Conservation (phyloP, 345 rosid genomes). For the Corchorus capsularis region DNA sequence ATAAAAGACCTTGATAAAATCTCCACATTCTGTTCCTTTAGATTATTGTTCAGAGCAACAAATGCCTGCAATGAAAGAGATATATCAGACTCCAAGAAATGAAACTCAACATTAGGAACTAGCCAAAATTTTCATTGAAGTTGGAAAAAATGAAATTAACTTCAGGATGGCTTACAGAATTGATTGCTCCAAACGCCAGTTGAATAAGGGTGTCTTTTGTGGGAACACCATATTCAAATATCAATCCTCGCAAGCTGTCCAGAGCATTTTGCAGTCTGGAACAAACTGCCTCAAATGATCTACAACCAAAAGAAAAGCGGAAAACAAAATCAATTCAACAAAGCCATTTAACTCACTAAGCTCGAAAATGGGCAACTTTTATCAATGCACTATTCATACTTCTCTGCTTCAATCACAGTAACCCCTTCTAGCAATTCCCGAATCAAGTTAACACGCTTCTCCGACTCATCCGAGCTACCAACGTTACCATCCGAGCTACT, state of each 20-base stretch:
- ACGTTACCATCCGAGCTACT: slow-evolving; percentile 27
- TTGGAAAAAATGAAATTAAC: background rate
- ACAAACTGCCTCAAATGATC: slow-evolving; percentile 71
- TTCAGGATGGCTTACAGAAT: slow-evolving; percentile 50
- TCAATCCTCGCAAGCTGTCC: slow-evolving; percentile 60
- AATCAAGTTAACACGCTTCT: slow-evolving; percentile 42
- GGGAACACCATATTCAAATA: slow-evolving; percentile 35
- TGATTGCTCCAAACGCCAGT: slow-evolving; percentile 49
- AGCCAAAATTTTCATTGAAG: background rate
- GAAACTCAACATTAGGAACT: background rate
- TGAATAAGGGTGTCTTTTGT: slow-evolving; percentile 49
- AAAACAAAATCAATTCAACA: slow-evolving; percentile 24
- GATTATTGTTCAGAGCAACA: slow-evolving; percentile 45
- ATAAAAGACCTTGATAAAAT: slow-evolving; percentile 58
- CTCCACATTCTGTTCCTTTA: slow-evolving; percentile 56
- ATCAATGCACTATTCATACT: slow-evolving; percentile 52
- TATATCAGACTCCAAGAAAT: slow-evolving; percentile 7
- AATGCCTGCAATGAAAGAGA: slow-evolving; percentile 59
- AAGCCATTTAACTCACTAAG: background rate
- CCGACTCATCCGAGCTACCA: slow-evolving; percentile 39
- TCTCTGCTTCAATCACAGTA: slow-evolving; percentile 52
- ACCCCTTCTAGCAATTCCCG: slow-evolving; percentile 62
- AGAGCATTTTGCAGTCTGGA: slow-evolving; percentile 55
- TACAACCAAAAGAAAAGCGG: slow-evolving; percentile 39
- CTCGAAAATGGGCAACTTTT: slow-evolving; percentile 10